A percentile compares a stretch with the other conserved stretches of the same genome.
Conservation (phyloP, 352 stramenopile genomes). For the Ochromonadaceae sp. region DNA sequence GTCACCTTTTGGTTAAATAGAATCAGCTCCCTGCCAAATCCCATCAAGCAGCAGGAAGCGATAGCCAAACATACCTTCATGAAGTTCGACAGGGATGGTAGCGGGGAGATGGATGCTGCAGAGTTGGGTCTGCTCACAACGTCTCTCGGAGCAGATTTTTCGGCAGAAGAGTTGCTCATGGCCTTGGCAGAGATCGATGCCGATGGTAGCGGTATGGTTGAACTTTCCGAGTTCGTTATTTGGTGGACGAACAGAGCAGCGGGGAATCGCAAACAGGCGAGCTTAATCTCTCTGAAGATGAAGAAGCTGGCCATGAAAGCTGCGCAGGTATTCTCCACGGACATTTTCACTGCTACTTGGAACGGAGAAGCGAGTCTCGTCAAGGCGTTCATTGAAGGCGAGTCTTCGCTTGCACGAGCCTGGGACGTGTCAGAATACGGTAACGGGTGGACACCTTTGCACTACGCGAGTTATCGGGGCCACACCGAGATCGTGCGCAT, state of each 20-base stretch:
- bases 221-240: constrained; percentile 19
- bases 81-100: constrained; percentile 20
- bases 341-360: constrained; percentile 30
- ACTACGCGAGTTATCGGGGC: constrained; percentile 31
- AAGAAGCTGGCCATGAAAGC: constrained; percentile 16
- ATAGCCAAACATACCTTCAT: constrained; percentile 28
- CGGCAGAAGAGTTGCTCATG: constrained; percentile 18
- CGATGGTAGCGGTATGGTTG: constrained; percentile 19
- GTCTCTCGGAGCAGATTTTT: constrained; percentile 22
- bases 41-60: constrained; percentile 26
- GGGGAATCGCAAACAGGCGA: constrained; percentile 15
- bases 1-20: constrained; percentile 21
- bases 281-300: constrained; percentile 10
- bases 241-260: constrained; percentile 24
- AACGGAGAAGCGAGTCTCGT: constrained; percentile 21
- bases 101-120: constrained; percentile 17
- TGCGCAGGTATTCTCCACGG: constrained; percentile 17
- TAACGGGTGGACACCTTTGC: constrained; percentile 20
- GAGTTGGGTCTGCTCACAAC: constrained; percentile 23
- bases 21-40: constrained; percentile 18
- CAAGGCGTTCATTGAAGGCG: constrained; percentile 17
- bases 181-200: constrained; percentile 22
- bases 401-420: constrained; percentile 11
- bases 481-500: constrained; percentile 19
- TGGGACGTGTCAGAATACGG: constrained; percentile 26